Evolutionary conservation across 192 early-diverging fungal genomes (phyloP), one percentile per base, ranked within the genome.

Genomic region (Coemansia sp.): DNA sequence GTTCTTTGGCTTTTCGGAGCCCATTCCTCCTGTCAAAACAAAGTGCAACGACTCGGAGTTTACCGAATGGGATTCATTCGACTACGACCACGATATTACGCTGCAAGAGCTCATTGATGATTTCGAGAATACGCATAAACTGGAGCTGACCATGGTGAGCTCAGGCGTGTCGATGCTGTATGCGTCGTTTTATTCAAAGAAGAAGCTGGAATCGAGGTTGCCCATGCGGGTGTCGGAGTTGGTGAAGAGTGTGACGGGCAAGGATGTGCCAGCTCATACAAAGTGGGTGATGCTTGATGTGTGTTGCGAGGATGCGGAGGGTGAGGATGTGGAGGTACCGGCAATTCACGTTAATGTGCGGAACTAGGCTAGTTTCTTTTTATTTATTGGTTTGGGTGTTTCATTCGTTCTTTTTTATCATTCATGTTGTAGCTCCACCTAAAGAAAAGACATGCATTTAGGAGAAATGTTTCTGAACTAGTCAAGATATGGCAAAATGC

Each of bases 1-100:
- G 22, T 98, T 99, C 90, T 94, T 97, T 87, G 96, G 91, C 21
- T 99, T 99, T 77, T 99, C 97, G 21, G 97, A 99, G 72, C 97
- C 97, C 10, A 94, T 99, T 71, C 87, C 90, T 16, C 91, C 92
- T 4, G 90, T 83, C n/a, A 93, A 88, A 71, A 80, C 86, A 57
- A 89, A 95, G 85, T 98, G 96, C 82, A 81, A 93, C 70, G 94
- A 91, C 60, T 77, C 62, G 0, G 87, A 94, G 74, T 96, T 89
- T 72, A 96, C 88, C 29, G 83, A 97, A 19, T 99, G 97, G 97
- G 97, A 99, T 67, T 87, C 94, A 38, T 94, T 99, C 72, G 91
- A 93, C 61, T 84, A 96, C 41, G 67, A 88, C 47, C 80, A 82
- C 7, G 92, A 98, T 68, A 63, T 95, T 39, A 97, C 96, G 1